Percentiles rank a stretch among this genome's conserved stretches.
Evolutionary conservation across 202 grass and related monocot species (phyloP).

Genomic region (Musa balbisiana): DNA sequence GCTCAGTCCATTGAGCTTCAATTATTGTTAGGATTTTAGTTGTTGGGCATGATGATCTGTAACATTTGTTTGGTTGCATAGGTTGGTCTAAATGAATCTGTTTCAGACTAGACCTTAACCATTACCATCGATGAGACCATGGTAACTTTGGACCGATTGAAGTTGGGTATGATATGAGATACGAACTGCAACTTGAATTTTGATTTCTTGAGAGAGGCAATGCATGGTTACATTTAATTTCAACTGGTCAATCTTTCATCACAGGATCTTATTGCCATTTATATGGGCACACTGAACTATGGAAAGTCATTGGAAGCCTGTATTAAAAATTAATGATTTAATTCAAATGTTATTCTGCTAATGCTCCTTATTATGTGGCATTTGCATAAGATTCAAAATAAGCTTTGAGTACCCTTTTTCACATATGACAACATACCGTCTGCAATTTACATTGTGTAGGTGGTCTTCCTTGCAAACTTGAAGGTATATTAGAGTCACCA

Average conservation of each 20-base stretch:
- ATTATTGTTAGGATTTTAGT: background rate
- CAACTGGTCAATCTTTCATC: background rate
- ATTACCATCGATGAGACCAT: too few relatives aligned
- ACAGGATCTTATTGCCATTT: background rate
- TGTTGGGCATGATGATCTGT: too few relatives aligned
- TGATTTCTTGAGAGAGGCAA: too few relatives aligned
- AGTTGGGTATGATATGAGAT: too few relatives aligned
- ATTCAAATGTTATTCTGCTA: background rate
- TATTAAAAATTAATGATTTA: background rate
- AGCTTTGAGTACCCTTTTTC: background rate
- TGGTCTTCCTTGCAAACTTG: conserved; percentile 95
- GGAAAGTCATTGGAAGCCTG: background rate
- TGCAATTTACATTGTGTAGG: conserved; percentile 41
- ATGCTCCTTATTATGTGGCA: background rate
- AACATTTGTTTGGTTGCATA: too few relatives aligned
- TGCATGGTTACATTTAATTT: background rate
- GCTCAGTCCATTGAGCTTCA: background rate
- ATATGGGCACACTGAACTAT: background rate
- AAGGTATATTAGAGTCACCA: conserved; percentile 89
- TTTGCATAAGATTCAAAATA: background rate
- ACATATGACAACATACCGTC: conserved; percentile 5
- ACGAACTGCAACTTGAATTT: too few relatives aligned
- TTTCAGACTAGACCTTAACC: too few relatives aligned
- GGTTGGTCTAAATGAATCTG: too few relatives aligned
- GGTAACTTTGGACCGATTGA: too few relatives aligned